Base-by-base conservation (phyloP, 768 basidiomycete genomes). In the Saitozyma sp. region DNA sequence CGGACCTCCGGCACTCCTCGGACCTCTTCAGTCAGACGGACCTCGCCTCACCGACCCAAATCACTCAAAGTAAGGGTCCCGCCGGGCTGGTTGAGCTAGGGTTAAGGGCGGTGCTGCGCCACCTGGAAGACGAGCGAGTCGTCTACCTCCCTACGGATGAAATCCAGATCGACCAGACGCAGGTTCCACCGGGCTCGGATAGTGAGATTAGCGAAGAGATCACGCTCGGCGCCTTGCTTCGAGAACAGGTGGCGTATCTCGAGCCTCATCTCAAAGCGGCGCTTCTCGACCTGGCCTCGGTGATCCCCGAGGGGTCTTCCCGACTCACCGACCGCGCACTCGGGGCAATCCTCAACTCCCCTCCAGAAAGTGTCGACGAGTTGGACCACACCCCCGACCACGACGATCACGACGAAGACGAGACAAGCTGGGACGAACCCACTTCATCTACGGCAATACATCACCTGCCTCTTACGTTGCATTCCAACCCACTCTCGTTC, bases 171-270 rank as follows among this genome's bases (percentile, higher is more conserved):
- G 29, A 29, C 29, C 29, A 29, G 29, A 29, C 29, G 29, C 29
- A 29, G 29, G 29, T 29, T 29, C 29, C 29, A 29, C 29, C 29
- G 5, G 5, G 29, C 29, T 29, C 29, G 19, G 29, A n/a, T 29
- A 29, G 29, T 5, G 29, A 5, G 29, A 29, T 2, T 2, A 29
- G 5, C 5, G 29, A 29, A 38, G 55, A 51, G 11, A 39, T 43
- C 48, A 66, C 66, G 0, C 29, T 73, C 3, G 64, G 71, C 1
- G 19, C 53, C 20, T 29, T 70, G 8, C 57, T 73, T 41, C 56
- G 65, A 3, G 67, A 70, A 55, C 71, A 73, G 61, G 62, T 70
- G 13, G 43, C 59, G 10, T 70, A 64, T 45, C 61, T 73, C 0
- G 63, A 63, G 0, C 14, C 53, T 7, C 68, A 68, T n/a, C 60